These are phyloP conservation scores for Pascua sp. DNA, from an alignment of 1,284 basidiomycete species.

Conservation along the genomic window DNA sequence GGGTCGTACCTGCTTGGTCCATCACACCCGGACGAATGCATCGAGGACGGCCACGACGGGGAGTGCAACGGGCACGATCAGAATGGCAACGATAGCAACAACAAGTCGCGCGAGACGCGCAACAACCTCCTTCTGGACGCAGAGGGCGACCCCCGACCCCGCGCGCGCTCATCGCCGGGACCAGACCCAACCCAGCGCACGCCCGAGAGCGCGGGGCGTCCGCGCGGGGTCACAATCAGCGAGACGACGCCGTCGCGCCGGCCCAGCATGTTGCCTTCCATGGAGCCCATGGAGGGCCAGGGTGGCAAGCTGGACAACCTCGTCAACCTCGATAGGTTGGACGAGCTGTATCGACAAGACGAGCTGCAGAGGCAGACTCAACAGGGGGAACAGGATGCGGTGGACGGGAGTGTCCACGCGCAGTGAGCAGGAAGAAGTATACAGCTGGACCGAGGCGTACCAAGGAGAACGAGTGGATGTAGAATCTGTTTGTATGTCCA, in stretches of 20 bases:
- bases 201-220: not conserved
- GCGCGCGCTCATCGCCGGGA: constrained; percentile 11
- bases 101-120: not conserved
- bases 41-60: not conserved
- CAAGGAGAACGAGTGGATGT: too few relatives aligned
- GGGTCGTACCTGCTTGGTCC: constrained; percentile 8
- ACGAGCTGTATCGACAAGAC: not conserved
- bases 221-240: constrained; percentile 8
- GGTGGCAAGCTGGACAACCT: not conserved
- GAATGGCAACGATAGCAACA: not conserved
- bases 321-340: not conserved
- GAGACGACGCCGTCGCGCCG: not conserved
- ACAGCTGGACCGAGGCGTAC: too few relatives aligned
- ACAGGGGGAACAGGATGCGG: not conserved
- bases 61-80: not conserved
- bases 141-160: constrained; percentile 4
- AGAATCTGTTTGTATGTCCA: too few relatives aligned
- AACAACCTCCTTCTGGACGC: too few relatives aligned
- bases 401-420: too few relatives aligned
- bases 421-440: too few relatives aligned
- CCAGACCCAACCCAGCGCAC: constrained; percentile 7
- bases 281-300: too few relatives aligned
- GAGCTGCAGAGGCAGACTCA: not conserved
- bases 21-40: constrained; percentile 6
- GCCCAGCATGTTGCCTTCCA: not conserved